Percentiles rank a stretch among this genome's conserved stretches.
These are phyloP conservation scores for Ambrosia trifida DNA, from an alignment of 129 eudicot species.

Conservation along the genomic window DNA sequence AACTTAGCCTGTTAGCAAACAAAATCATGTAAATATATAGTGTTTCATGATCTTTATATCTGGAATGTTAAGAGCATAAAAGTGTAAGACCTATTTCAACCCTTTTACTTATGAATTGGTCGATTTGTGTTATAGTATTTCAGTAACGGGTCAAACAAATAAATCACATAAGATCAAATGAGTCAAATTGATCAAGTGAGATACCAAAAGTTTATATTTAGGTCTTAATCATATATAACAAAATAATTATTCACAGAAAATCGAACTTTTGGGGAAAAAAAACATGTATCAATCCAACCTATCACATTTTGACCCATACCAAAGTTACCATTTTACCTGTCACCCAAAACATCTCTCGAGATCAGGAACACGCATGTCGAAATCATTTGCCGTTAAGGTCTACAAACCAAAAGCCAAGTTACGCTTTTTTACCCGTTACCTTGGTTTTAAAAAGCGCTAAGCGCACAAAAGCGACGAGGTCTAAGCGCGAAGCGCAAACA, in stretches of 20 bases:
- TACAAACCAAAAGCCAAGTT: not conserved
- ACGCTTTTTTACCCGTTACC: not conserved
- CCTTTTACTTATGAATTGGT: not conserved
- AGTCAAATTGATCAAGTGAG: not conserved
- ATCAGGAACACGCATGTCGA: constrained; percentile 11
- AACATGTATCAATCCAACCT: not conserved
- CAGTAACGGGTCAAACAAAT: not conserved
- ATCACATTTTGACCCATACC: not conserved
- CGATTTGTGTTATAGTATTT: not conserved
- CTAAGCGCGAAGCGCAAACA: too few relatives aligned
- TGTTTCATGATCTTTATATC: not conserved
- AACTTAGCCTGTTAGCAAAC: not conserved
- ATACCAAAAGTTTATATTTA: not conserved
- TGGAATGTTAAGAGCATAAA: not conserved
- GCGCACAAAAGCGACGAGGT: too few relatives aligned
- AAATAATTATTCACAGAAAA: not conserved
- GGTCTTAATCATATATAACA: not conserved
- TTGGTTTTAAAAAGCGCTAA: too few relatives aligned
- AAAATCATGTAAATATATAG: not conserved
- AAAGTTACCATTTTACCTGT: not conserved
- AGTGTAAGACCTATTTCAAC: not conserved
- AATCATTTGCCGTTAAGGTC: not conserved
- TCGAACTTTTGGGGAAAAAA: not conserved
- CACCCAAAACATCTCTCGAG: not conserved
- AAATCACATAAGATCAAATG: not conserved